Base-by-base conservation (phyloP, 352 stramenopile genomes). In the Phytopythium chamaehyphon region DNA sequence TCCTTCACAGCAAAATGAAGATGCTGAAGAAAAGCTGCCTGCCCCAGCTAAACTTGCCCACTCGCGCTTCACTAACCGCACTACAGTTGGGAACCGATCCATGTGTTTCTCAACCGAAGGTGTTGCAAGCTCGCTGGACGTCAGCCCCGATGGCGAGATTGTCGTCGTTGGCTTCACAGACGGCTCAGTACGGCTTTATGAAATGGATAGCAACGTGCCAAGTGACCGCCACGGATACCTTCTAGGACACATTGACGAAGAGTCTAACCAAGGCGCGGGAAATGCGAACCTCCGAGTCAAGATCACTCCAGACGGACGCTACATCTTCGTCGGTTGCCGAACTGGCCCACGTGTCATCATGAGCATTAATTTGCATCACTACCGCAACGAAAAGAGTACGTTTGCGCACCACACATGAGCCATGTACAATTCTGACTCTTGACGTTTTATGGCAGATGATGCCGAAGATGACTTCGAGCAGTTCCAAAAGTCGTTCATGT, bases 161-260 rank as follows among this genome's bases (percentile, higher is more conserved):
- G 69, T 94, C 42, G 71, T 94, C n/a, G 81, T 86, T 12, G 83
- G 76, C 12, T 92, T 91, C 55, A 86, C 69, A 2, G 81, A 94
- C 40, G 83, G 81, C 5, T 90, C 81, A 0, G 74, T 94, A 26
- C 65, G 81, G 2, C 61, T 94, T 16, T 94, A 88, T 43, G 83
- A 92, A 56, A 88, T 92, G 77, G 81, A 94, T 59, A 90, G 83
- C 62, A 88, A 63, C 18, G 80, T 91, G 1, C 80, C 81, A 1
- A 91, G 83, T 53, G 83, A 94, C 46, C 81, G 81, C 6, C 75
- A 90, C 28, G 83, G 76, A 0, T 94, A 94, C 51, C 56, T 92
- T 4, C 57, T 94, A 1, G 83, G 83, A 8, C 80, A 94, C 55
- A 69, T 94, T 21, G 83, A 94, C 42, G 83, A 92, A 35, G 72